Evolutionary conservation across 2,329 filamentous ascomycete species (phyloP), one percentile per base, ranked within the genome.

Genomic region (Ceratocystis alfenasii): DNA sequence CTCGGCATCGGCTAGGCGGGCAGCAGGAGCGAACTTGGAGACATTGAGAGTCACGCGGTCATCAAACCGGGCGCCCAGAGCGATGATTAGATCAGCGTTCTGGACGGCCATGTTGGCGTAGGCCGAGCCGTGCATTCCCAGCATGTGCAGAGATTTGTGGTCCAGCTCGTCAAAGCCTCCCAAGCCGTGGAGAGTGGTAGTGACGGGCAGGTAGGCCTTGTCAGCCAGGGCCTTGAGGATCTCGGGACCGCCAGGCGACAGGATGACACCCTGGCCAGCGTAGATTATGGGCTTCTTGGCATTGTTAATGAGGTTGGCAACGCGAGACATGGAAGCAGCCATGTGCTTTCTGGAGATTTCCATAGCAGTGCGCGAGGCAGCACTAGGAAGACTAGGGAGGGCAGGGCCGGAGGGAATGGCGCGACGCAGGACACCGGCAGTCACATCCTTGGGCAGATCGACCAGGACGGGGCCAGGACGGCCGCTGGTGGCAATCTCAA

Each of bases 61-160:
- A 73, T 99, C 94, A 74, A 99, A 97, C 67, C 93, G 89, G 62
- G 86, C 90, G 71, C 94, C 94, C 22, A 99, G 84, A 64, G 93
- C 93, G 72, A 99, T 90, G 75, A 99, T 94, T 69, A 99, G 81
- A 77, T 99, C 94, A 15, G 94, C 89, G 75, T 96, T 89, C 77
- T 99, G 93, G 80, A 99, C 96, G 17, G 94, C 86, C 88, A 96
- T 90, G 80, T 99, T 99, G 74, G 94, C 94, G 73, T 95, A 99
- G 6, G 91, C 92, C 7, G 92, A 88, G 68, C 94, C 94, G 80
- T 97, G 93, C 94, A 97, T 97, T 70, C 94, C 94, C 36, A 97
- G 85, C 94, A 99, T 99, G 78, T 97, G 92, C 63, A 97, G 82
- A 57, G 92, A 88, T 83, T 96, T 96, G 70, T 90, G 85, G 73